Evolutionary conservation across 73 alveolate genomes (phyloP), one percentile per base, ranked within the genome.

Genomic region (Tetrahymena borealis): DNA sequence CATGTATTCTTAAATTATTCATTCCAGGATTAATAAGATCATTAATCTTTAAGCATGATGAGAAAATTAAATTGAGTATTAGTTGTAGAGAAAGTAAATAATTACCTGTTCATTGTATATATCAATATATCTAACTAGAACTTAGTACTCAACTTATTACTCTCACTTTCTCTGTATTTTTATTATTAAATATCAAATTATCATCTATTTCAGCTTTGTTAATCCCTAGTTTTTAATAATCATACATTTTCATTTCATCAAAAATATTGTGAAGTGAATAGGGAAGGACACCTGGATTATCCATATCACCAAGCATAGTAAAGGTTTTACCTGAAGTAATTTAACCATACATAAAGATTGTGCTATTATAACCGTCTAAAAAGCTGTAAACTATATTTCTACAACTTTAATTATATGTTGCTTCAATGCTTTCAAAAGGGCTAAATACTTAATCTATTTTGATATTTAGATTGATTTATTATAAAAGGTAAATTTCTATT

Each of bases 301-400:
- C 96, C 32, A 85, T 41, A 78, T 93, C 94, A 33, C 99, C 99
- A 2, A 94, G 90, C 98, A 97, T 96, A 8, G 99, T 97, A 79
- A 93, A 96, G 2, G 99, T 97, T 91, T 97, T 97, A 3, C 99
- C 99, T 33, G 98, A 96, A 4, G 98, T 97, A 1, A 98, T 97
- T 92, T 96, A 95, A 4, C 99, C 99, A 91, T 97, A 97, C 32
- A 96, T 96, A 94, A 97, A 96, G 7, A 97, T 93, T n/a, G 97
- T 95, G 24, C 97, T 96, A 93, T 97, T 97, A 78, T 94, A 97
- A 36, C 99, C 99, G 35, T 94, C 79, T 20, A 95, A 39, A 18
- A 94, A 96, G 15, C 94, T 39, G 16, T 93, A 79, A n/a, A 96
- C 93, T 13, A 95, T 91, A 31, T 40, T 90, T 40, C 92, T 39